Conservation (phyloP, 257 asterid species). For the Cruciata laevipes region DNA sequence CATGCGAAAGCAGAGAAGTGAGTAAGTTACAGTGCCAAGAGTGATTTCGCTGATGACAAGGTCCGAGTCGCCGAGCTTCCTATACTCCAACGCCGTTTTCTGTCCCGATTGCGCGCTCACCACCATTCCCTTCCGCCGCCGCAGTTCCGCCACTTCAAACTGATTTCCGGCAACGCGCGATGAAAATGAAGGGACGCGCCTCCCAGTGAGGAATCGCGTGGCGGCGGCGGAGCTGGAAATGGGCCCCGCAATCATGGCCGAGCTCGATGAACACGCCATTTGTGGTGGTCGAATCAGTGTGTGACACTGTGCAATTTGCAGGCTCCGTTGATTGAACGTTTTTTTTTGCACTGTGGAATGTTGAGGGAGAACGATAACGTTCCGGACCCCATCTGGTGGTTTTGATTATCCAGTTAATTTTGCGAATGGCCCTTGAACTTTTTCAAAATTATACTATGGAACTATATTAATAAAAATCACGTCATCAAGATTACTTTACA, state of each 20-base stretch:
- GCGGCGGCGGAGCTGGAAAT: slow-evolving; percentile 14
- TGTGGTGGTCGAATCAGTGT: background rate
- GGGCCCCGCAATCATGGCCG: slow-evolving; percentile 12
- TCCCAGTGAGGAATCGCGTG: slow-evolving; percentile 16
- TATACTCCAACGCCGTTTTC: slow-evolving; percentile 45
- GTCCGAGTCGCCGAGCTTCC: slow-evolving; percentile 83
- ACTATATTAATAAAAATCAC: no score
- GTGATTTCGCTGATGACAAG: slow-evolving; percentile 82
- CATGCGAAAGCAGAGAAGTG: background rate
- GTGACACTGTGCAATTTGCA: background rate
- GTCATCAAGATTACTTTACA: no score
- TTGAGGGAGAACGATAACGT: slow-evolving; percentile 2
- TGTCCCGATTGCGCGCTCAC: slow-evolving; percentile 20
- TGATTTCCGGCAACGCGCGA: background rate
- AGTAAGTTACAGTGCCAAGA: slow-evolving; percentile 66
- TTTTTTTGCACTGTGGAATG: background rate
- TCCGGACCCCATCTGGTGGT: background rate
- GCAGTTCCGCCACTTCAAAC: background rate
- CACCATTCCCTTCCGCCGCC: slow-evolving; percentile 15
- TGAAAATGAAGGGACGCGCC: slow-evolving; percentile 4
- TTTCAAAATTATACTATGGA: no score
- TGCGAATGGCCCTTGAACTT: background rate
- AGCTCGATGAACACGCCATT: slow-evolving; percentile 25
- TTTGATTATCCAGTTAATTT: background rate
- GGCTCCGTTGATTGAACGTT: background rate